A percentile compares a stretch with the other conserved stretches of the same genome.
phyloP scores from a whole-genome alignment of 78 protist species.

The Parvularia atlantis region DNA sequence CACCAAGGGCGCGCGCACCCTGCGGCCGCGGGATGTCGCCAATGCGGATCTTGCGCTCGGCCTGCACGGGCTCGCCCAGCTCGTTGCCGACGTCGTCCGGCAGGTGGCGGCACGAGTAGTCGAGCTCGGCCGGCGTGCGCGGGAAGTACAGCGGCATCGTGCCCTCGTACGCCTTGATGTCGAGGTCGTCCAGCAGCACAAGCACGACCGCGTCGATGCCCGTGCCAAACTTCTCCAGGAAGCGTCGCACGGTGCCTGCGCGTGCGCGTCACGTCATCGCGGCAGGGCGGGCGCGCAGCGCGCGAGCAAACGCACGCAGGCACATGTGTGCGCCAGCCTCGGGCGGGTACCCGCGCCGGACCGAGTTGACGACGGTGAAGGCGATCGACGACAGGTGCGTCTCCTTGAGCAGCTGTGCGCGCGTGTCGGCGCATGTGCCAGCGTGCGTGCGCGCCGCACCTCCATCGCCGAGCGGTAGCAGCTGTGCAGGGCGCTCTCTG shows the following conservation, averaged over 20 bases:
- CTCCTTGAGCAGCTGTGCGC: neutral
- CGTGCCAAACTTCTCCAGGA: conserved; percentile 11
- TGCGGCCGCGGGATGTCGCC: neutral
- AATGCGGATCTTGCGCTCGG: neutral
- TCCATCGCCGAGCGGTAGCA: too few species aligned
- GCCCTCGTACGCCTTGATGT: neutral
- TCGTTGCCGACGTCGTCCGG: conserved; percentile 15
- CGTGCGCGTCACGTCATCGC: neutral
- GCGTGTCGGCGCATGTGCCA: too few species aligned
- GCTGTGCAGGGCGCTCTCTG: conserved; percentile 34
- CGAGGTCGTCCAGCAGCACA: neutral
- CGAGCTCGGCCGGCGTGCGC: conserved; percentile 4
- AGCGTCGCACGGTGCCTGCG: conserved; percentile 24
- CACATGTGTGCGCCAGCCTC: conserved; percentile 11
- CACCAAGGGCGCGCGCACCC: too few species aligned
- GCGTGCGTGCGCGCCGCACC: too few species aligned
- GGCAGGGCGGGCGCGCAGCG: neutral
- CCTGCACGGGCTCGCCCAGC: neutral
- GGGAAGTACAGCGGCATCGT: conserved; percentile 33
- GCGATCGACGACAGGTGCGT: conserved; percentile 8
- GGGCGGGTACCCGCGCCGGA: conserved; percentile 12
- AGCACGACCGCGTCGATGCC: conserved; percentile 8
- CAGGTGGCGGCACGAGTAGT: neutral
- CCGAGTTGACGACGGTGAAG: neutral
- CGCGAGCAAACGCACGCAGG: neutral